These are phyloP conservation scores for Pythium pyrilobum DNA, from an alignment of 352 stramenopile species.

Conservation along the genomic window DNA sequence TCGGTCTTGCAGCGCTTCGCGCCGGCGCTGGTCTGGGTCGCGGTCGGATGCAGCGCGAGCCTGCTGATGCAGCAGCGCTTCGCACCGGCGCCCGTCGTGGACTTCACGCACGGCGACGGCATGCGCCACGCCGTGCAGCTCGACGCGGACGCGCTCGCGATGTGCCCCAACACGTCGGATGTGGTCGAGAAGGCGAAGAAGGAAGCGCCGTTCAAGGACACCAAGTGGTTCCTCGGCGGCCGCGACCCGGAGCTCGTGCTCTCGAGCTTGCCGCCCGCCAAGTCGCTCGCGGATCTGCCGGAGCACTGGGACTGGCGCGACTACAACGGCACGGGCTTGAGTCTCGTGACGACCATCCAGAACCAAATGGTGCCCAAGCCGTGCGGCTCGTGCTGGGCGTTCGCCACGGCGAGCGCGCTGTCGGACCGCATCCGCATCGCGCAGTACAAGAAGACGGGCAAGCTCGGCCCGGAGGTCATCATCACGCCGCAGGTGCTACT, in stretches of 20 bases:
- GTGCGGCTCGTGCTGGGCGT: constrained; percentile 78
- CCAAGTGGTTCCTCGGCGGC: constrained; percentile 58
- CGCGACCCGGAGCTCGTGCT: constrained; percentile 53
- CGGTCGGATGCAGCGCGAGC: constrained; percentile 42
- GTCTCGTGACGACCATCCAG: constrained; percentile 62
- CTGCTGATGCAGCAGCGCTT: constrained; percentile 16
- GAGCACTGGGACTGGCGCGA: constrained; percentile 75
- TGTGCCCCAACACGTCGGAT: constrained; percentile 27
- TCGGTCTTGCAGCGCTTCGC: constrained; percentile 18
- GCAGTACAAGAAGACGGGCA: constrained; percentile 48
- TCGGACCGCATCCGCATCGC: constrained; percentile 78
- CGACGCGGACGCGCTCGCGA: constrained; percentile 48
- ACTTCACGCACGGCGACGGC: constrained; percentile 37
- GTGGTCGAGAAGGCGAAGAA: constrained; percentile 10
- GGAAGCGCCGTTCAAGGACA: constrained; percentile 28
- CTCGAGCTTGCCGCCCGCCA: constrained; percentile 33
- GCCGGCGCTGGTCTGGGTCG: constrained; percentile 46
- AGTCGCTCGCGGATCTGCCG: constrained; percentile 56
- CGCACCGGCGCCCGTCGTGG: constrained; percentile 12
- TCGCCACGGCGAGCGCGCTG: constrained; percentile 61
- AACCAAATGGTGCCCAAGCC: constrained; percentile 78
- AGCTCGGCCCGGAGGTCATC: constrained; percentile 48
- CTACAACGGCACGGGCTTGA: constrained; percentile 74
- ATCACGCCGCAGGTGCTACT: constrained; percentile 66
- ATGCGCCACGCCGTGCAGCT: constrained; percentile 44